Conservation (phyloP, 192 early-diverging fungal genomes). For the Backusella westeae region DNA sequence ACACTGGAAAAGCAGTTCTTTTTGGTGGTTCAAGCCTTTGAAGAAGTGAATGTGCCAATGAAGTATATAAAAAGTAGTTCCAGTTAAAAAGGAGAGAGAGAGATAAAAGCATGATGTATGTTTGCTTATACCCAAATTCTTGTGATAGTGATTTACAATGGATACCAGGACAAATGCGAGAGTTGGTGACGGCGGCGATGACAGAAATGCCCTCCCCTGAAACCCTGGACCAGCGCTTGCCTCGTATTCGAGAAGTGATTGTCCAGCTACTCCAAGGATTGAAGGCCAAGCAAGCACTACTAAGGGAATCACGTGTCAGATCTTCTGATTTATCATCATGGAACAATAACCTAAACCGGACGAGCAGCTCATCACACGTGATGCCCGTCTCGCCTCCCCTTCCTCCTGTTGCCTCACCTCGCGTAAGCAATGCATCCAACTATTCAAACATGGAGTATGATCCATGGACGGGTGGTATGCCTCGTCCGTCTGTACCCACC, state of each 20-base stretch:
- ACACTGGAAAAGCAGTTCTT: conserved; percentile 29
- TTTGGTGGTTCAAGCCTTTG: conserved; percentile 23
- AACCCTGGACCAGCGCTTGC: conserved; percentile 32
- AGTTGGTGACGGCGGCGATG: conserved; percentile 14
- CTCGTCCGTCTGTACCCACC: conserved; percentile 13
- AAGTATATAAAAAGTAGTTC: conserved; percentile 14
- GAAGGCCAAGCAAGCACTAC: conserved; percentile 25
- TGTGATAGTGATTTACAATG: conserved; percentile 17
- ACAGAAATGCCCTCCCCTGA: conserved; percentile 15
- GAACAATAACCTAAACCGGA: neutral
- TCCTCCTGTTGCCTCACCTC: neutral
- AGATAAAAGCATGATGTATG: neutral
- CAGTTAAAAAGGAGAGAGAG: neutral
- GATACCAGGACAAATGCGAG: conserved; percentile 24
- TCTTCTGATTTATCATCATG: neutral
- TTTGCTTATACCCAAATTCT: neutral
- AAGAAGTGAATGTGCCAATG: conserved; percentile 27
- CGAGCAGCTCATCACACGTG: neutral
- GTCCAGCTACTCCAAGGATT: conserved; percentile 34
- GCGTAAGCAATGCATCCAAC: neutral
- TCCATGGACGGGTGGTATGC: conserved; percentile 25
- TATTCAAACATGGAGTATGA: conserved; percentile 17
- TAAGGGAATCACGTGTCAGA: conserved; percentile 3
- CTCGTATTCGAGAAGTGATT: conserved; percentile 39
- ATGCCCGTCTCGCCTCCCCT: conserved; percentile 6